Evolutionary conservation across 768 basidiomycete genomes (phyloP), one percentile per base, ranked within the genome.

Genomic region (Termitomyces sp.): DNA sequence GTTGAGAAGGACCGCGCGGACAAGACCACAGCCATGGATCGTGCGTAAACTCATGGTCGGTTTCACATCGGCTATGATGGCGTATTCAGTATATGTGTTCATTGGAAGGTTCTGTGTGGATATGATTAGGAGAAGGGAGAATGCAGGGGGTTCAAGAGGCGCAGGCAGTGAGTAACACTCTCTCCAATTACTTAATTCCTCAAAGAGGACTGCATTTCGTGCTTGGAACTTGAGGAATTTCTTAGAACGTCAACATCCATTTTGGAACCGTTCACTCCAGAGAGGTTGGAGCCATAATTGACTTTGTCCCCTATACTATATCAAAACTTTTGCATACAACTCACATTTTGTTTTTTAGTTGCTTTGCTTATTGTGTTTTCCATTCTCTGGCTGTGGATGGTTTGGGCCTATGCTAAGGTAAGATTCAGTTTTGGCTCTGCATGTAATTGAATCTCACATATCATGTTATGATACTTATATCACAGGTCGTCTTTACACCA

Each of bases 401-500:
- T 88, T 0, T 94, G 93, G 93, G 82, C 87, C 15, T 96, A 96
- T 74, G 58, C 81, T 22, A 85, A 83, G 81, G 93, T 92, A 58
- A 55, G 22, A n/a, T 18, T n/a, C 9, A 7, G 3, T 8, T 44
- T 28, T 18, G 39, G 35, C 4, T 45, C 49, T 57, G 58, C 59
- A 58, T n/a, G 33, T 33, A 22, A 15, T 3, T 1, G 1, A 7
- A 3, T 9, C 22, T 8, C 20, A 16, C 4, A 22, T 28, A 28
- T n/a, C 28, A 28, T 28, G 4, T 28, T 4, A 4, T 56, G 2
- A 33, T 24, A 15, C 28, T 5, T 60, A 57, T 3, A 20, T 24
- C 28, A 2, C 65, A 92, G 90, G 81, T 87, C 44, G 73, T 90
- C 8, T 62, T 84, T 7, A 91, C 87, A 6, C 72, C 88, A 0